phyloP scores from a whole-genome alignment of 768 basidiomycete species.

The Collybia sp. region DNA sequence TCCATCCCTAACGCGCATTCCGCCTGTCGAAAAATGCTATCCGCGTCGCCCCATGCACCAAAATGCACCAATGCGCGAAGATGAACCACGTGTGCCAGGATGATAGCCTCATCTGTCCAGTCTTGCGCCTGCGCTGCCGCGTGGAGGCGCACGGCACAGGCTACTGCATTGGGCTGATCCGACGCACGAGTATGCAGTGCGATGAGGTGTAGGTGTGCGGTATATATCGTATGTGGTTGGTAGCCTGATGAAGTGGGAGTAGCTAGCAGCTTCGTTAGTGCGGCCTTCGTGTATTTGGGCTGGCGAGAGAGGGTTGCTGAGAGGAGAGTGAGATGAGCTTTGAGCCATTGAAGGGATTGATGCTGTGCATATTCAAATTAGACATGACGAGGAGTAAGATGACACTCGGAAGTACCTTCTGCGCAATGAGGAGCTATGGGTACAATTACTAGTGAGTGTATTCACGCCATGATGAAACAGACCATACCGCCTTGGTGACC shows the following conservation, averaged over 20 bases:
- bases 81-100: constrained; percentile 51
- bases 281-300: constrained; percentile 49
- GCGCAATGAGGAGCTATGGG: constrained; percentile 45
- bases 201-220: constrained; percentile 53
- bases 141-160: constrained; percentile 3
- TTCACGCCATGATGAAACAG: neutral
- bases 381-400: neutral
- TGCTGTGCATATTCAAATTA: constrained; percentile 34
- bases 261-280: constrained; percentile 53
- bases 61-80: constrained; percentile 51
- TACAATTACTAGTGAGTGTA: neutral
- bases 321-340: constrained; percentile 53
- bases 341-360: constrained; percentile 59
- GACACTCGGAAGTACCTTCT: constrained; percentile 43
- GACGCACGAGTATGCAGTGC: too few relatives aligned
- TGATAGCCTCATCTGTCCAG: constrained; percentile 28
- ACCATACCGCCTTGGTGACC: constrained; percentile 62
- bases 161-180: too few relatives aligned
- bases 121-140: neutral
- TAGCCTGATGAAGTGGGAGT: constrained; percentile 43
- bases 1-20: constrained; percentile 3
- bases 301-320: constrained; percentile 57
- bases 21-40: constrained; percentile 12
- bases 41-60: constrained; percentile 37
- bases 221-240: constrained; percentile 49